Conservation (phyloP, 2,329 filamentous ascomycete species). For the Fusarium nelsonii region DNA sequence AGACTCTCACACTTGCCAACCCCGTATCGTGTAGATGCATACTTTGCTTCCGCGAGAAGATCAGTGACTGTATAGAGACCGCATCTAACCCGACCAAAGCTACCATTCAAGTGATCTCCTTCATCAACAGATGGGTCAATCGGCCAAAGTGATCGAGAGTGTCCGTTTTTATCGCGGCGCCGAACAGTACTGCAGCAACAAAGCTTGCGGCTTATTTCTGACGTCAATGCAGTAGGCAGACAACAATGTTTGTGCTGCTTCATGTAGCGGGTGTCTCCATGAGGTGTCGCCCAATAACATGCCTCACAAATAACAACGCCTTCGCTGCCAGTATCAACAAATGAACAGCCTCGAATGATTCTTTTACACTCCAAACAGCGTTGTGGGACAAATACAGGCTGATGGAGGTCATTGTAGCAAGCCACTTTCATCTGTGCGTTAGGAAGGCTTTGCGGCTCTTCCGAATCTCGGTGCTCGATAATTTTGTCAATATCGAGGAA, state of each 20-base stretch:
- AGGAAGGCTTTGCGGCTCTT: constrained; percentile 39
- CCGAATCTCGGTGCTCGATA: constrained; percentile 51
- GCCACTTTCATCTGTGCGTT: constrained; percentile 42
- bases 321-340: constrained; percentile 24
- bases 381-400: constrained; percentile 38
- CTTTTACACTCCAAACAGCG: constrained; percentile 36
- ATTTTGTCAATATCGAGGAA: constrained; percentile 57
- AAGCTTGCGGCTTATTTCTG: constrained; percentile 42
- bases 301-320: constrained; percentile 48
- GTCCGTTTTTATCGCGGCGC: constrained; percentile 39
- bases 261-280: constrained; percentile 44
- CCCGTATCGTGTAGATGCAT: constrained; percentile 23
- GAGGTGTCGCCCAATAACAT: constrained; percentile 51
- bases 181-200: constrained; percentile 44
- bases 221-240: constrained; percentile 44
- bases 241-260: constrained; percentile 54
- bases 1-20: constrained; percentile 23
- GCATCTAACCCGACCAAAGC: constrained; percentile 8
- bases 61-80: constrained; percentile 28
- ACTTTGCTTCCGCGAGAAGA: constrained; percentile 46
- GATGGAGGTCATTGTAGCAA: constrained; percentile 19
- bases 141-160: constrained; percentile 34
- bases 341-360: constrained; percentile 46
- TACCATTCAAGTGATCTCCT: constrained; percentile 26
- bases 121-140: constrained; percentile 9